phyloP scores from a whole-genome alignment of 345 rosid genomes.

The Brassica incana region DNA sequence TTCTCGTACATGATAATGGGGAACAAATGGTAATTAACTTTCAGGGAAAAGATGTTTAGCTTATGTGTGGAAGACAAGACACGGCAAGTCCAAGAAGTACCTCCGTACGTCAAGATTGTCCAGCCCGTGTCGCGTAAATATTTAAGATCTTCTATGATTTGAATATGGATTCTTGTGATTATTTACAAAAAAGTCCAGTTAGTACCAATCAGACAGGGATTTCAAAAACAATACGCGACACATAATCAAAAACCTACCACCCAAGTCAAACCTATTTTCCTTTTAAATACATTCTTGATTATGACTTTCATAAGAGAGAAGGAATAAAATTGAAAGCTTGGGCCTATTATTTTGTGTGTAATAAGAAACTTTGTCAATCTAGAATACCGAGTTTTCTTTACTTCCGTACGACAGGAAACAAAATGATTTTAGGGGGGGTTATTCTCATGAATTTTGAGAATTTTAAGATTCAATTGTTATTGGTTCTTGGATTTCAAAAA shows the following conservation, averaged over 20 bases:
- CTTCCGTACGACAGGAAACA: too few species aligned
- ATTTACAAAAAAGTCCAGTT: not conserved
- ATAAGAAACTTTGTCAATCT: too few species aligned
- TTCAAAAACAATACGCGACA: not conserved
- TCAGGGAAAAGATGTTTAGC: too few species aligned
- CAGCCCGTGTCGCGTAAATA: not conserved
- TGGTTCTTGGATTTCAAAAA: too few species aligned
- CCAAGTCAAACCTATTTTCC: not conserved
- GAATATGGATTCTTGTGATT: not conserved
- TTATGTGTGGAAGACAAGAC: not conserved
- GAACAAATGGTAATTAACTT: too few species aligned
- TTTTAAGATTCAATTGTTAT: too few species aligned
- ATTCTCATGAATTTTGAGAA: too few species aligned
- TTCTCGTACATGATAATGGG: too few species aligned
- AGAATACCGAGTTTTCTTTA: too few species aligned
- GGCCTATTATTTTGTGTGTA: too few species aligned
- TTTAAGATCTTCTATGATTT: not conserved
- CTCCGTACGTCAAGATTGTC: not conserved
- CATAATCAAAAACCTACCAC: not conserved
- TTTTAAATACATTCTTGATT: not conserved
- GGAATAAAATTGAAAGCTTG: too few species aligned
- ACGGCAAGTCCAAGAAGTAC: not conserved
- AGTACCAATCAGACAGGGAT: not conserved
- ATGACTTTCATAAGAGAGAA: not conserved
- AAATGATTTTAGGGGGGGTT: too few species aligned